Evolutionary conservation across 2,329 filamentous ascomycete species (phyloP).

Genomic region (Hypoxylon sp.): DNA sequence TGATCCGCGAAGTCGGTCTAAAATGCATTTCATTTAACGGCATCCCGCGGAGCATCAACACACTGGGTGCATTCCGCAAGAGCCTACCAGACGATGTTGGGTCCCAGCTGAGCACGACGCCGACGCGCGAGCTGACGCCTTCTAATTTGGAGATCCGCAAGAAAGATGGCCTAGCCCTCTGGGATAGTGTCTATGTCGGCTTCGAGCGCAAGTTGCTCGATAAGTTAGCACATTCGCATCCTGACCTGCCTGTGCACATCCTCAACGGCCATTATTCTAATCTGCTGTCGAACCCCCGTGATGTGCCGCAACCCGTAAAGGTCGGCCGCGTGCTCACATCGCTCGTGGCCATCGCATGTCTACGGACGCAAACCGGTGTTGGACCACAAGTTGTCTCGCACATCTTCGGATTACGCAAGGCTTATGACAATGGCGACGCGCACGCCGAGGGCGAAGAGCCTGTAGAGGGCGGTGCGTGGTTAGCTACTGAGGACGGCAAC

Average conservation of each 20-base stretch:
- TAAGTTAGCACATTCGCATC: slow-evolving; percentile 82
- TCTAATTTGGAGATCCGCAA: slow-evolving; percentile 69
- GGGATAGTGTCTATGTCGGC: slow-evolving; percentile 83
- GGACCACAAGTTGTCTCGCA: slow-evolving; percentile 86
- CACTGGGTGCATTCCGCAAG: slow-evolving; percentile 78
- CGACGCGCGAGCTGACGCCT: slow-evolving; percentile 68
- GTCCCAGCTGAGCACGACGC: slow-evolving; percentile 66
- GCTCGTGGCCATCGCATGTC: slow-evolving; percentile 79
- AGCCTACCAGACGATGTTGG: slow-evolving; percentile 71
- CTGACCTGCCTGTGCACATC: slow-evolving; percentile 86
- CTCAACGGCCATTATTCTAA: slow-evolving; percentile 80
- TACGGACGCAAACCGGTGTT: slow-evolving; percentile 85
- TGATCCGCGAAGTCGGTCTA: slow-evolving; percentile 81
- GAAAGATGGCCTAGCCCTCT: slow-evolving; percentile 74
- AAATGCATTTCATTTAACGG: slow-evolving; percentile 87
- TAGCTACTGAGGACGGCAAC: slow-evolving; percentile 75
- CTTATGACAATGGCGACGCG: slow-evolving; percentile 74
- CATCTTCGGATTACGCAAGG: slow-evolving; percentile 84
- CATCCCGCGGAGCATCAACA: slow-evolving; percentile 88
- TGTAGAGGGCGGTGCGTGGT: slow-evolving; percentile 69
- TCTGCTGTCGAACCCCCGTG: slow-evolving; percentile 77
- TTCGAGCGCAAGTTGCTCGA: slow-evolving; percentile 79
- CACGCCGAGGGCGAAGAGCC: slow-evolving; percentile 63
- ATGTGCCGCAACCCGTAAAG: slow-evolving; percentile 58
- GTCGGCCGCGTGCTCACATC: slow-evolving; percentile 81